Conservation (phyloP, 257 asterid genomes). For the Nicotiana undulata region DNA sequence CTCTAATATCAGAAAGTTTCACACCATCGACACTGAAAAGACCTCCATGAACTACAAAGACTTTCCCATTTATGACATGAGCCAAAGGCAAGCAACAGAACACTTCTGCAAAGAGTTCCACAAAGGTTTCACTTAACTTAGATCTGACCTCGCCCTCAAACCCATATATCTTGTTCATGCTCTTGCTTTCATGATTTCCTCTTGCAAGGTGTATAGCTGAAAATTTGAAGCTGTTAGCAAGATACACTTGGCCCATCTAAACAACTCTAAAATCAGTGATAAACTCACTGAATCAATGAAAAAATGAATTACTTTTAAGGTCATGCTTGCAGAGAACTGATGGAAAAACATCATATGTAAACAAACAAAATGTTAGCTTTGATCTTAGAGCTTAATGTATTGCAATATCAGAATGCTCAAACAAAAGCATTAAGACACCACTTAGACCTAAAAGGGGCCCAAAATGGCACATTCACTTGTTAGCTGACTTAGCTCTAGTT, state of each 20-base stretch:
- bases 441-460: not conserved
- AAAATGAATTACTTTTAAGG: not conserved
- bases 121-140: conserved; percentile 75
- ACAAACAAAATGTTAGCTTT: not conserved
- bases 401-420: not conserved
- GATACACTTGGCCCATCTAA: conserved; percentile 9
- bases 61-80: conserved; percentile 71
- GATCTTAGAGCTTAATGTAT: not conserved
- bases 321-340: not conserved
- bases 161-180: conserved; percentile 98
- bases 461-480: not conserved
- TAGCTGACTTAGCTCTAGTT: not conserved
- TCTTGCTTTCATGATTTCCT: conserved; percentile 98
- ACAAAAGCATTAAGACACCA: not conserved
- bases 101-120: conserved; percentile 95
- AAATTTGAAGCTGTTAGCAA: conserved; percentile 17
- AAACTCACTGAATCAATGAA: not conserved
- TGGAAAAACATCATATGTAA: not conserved
- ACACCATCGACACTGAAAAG: conserved; percentile 98
- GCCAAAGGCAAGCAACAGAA: conserved; percentile 97
- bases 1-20: conserved; percentile 79
- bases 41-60: conserved; percentile 97
- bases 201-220: conserved; percentile 91
- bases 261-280: not conserved
- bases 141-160: conserved; percentile 99